Evolutionary conservation across 208 protist species (phyloP).

Genomic region (Trypanosoma boissoni): DNA sequence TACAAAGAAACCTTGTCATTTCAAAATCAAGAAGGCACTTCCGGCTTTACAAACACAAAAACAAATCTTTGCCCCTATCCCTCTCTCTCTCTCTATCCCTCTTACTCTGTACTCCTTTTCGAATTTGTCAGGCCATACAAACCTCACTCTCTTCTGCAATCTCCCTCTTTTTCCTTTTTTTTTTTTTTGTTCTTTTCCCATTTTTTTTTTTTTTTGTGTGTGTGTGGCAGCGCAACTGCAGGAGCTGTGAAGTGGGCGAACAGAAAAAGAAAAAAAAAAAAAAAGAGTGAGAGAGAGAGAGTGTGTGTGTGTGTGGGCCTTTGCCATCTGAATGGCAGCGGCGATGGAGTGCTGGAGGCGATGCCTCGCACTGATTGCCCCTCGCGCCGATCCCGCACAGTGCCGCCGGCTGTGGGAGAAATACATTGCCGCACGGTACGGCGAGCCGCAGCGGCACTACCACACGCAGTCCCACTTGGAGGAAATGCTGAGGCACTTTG

Average conservation of each 20-base stretch:
- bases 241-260: constrained; percentile 1
- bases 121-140: neutral
- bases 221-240: neutral
- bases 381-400: constrained; percentile 1
- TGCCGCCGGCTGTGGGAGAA: constrained; percentile 17
- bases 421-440: constrained; percentile 52
- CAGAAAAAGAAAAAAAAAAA: neutral
- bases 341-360: constrained; percentile 21
- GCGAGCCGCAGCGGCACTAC: constrained; percentile 63
- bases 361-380: constrained; percentile 24
- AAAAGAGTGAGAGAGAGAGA: neutral
- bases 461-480: constrained; percentile 68
- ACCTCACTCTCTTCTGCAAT: neutral
- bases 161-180: too few relatives aligned
- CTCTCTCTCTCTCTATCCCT: too few relatives aligned
- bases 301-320: neutral
- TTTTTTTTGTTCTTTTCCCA: neutral
- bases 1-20: too few relatives aligned
- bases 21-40: too few relatives aligned
- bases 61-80: too few relatives aligned
- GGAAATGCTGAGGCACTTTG: constrained; percentile 42
- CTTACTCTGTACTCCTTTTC: neutral
- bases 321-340: neutral
- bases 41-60: too few relatives aligned
- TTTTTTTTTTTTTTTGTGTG: constrained; percentile 11